These are phyloP conservation scores for Scutellaria baicalensis DNA, from an alignment of 257 asterid genomes.

Conservation along the genomic window DNA sequence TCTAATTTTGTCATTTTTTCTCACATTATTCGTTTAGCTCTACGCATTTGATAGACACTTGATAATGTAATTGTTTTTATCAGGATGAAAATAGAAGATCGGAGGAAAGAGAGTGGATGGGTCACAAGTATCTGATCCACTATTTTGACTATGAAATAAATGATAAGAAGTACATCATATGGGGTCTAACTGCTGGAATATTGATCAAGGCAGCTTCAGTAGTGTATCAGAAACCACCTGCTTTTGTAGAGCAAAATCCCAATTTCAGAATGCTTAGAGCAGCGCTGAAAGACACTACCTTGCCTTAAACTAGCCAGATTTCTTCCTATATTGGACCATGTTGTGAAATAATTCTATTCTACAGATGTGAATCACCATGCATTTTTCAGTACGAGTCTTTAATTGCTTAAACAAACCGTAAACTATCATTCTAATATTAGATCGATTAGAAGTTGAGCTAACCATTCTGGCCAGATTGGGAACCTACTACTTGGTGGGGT, in stretches of 20 bases:
- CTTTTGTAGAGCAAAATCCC: slow-evolving; percentile 72
- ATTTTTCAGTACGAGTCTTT: neutral
- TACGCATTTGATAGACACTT: neutral
- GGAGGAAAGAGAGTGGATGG: slow-evolving; percentile 88
- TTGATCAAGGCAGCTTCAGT: slow-evolving; percentile 87
- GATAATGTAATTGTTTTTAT: neutral
- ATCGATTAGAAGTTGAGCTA: neutral
- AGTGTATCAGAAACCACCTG: slow-evolving; percentile 76
- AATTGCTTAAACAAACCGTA: neutral
- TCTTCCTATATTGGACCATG: neutral
- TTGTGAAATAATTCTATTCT: neutral
- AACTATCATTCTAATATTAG: neutral
- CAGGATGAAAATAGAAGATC: slow-evolving; percentile 78
- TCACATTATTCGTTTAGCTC: neutral
- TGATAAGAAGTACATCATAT: slow-evolving; percentile 53
- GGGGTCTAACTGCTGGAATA: slow-evolving; percentile 97
- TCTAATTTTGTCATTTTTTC: neutral
- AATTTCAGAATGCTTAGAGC: slow-evolving; percentile 51
- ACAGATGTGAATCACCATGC: neutral
- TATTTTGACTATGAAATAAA: slow-evolving; percentile 57
- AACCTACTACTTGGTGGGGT: neutral
- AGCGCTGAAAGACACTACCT: slow-evolving; percentile 39
- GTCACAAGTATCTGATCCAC: slow-evolving; percentile 66
- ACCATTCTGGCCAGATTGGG: slow-evolving; percentile 2
- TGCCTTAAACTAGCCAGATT: slow-evolving; percentile 27